phyloP scores from a whole-genome alignment of 106 monocot genomes.

The Dendrobium chrysotoxum region DNA sequence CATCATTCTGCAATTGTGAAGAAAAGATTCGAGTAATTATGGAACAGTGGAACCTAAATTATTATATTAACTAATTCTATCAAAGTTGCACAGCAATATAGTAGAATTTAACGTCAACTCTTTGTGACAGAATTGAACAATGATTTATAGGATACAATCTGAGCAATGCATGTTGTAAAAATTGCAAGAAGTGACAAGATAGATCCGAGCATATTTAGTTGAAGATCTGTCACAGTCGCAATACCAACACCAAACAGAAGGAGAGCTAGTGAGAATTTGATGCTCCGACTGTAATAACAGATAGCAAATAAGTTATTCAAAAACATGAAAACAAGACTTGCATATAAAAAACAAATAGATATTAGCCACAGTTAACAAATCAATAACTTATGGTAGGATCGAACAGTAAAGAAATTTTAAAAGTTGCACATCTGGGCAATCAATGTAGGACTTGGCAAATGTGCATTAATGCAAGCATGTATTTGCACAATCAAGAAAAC shows the following conservation, averaged over 20 bases:
- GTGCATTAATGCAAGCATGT: not conserved
- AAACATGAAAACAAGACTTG: not conserved
- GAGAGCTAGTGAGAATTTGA: conserved; percentile 44
- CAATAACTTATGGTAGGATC: not conserved
- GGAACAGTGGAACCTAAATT: not conserved
- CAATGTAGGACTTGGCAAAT: not conserved
- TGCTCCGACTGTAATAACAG: conserved; percentile 45
- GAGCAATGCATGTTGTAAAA: conserved; percentile 66
- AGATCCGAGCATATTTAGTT: conserved; percentile 59
- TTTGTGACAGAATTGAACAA: not conserved
- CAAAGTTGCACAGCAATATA: not conserved
- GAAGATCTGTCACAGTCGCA: conserved; percentile 70
- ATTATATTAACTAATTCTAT: not conserved
- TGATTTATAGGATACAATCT: conserved; percentile 63
- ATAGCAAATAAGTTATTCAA: not conserved
- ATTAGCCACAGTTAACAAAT: not conserved
- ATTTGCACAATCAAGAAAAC: not conserved
- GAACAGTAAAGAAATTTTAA: not conserved
- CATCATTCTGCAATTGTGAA: not conserved
- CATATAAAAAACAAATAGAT: conserved; percentile 3
- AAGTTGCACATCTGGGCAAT: not conserved
- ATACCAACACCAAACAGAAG: conserved; percentile 72
- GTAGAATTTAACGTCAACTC: not conserved
- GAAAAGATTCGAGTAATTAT: not conserved
- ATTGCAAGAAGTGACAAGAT: conserved; percentile 58